These are phyloP conservation scores for Paspalum notatum DNA, from an alignment of 176 grass and related monocot species.

Conservation along the genomic window DNA sequence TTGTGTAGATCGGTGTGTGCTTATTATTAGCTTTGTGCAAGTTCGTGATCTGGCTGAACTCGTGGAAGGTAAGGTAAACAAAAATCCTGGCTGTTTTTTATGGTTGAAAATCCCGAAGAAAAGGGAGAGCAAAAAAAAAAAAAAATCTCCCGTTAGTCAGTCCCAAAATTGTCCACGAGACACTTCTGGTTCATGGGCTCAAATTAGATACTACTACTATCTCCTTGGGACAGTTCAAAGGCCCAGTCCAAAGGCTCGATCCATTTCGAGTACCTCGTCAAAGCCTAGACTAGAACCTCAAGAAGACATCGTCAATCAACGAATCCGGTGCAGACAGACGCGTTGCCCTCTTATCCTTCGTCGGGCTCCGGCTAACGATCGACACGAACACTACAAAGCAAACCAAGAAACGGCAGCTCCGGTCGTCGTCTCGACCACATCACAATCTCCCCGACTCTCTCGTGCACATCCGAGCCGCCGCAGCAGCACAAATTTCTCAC, in stretches of 20 bases:
- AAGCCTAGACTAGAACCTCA: neutral
- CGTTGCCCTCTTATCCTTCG: neutral
- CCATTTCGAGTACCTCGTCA: slow-evolving; percentile 1
- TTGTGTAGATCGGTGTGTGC: too few relatives aligned
- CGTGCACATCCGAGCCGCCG: slow-evolving; percentile 17
- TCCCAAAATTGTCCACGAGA: too few relatives aligned
- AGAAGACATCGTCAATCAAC: neutral
- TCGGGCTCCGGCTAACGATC: neutral
- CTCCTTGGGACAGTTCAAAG: neutral
- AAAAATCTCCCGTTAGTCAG: too few relatives aligned
- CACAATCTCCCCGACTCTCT: neutral
- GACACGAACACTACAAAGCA: neutral
- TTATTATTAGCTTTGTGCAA: too few relatives aligned
- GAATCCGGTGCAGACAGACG: neutral
- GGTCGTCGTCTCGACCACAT: neutral
- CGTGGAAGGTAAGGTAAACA: too few relatives aligned
- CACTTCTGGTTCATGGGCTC: neutral
- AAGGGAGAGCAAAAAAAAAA: too few relatives aligned
- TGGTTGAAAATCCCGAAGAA: too few relatives aligned
- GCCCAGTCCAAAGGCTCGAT: too few relatives aligned
- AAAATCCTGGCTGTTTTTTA: too few relatives aligned
- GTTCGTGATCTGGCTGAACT: too few relatives aligned
- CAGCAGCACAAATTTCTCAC: neutral
- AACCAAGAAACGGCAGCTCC: slow-evolving; percentile 1
- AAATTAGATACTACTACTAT: neutral